Evolutionary conservation across 345 rosid species (phyloP), one percentile per base, ranked within the genome.

Genomic region (Ailanthus altissimus): DNA sequence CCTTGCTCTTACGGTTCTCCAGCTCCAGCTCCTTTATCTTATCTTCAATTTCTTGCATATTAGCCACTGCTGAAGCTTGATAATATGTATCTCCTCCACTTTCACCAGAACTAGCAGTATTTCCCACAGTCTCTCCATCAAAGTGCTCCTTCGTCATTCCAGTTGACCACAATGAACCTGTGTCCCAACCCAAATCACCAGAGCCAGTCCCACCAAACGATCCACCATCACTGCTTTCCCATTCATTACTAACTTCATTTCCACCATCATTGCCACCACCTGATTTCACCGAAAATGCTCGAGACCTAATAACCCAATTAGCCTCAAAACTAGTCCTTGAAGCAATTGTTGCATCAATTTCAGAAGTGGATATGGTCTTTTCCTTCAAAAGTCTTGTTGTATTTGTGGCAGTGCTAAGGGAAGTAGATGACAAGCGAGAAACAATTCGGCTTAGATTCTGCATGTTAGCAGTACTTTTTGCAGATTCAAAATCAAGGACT

Each of bases 61-160:
- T 84, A 18, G 83, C 85, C 26, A 83, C 71, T 65, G 80, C 43
- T 0, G 77, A 47, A 61, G 83, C 80, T 70, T 85, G 67, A 69
- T 83, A 78, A 58, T 81, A 64, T 0, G 64, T 50, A 62, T 60
- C 80, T 40, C 46, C 72, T 26, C 84, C 85, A 28, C 80, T 67
- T 51, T 63, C 75, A 51, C 13, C 58, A 3, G 81, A 26, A 71
- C 83, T 75, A 56, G 85, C 57, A 70, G 66, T 81, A 43, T 75
- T 86, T 15, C 83, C 90, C 76, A 85, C 85, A 14, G 82, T 71
- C 73, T 84, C 86, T 45, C 99, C 98, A 58, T 96, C 93, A 75
- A 91, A 96, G 85, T 96, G 97, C 69, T 92, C 99, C 82, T 93
- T 91, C 9, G 97, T 92, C 81, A 93, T 67, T 77, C 99, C 97